A percentile compares a stretch with the other conserved stretches of the same genome.
These are phyloP conservation scores for Chlorella sp. DNA, from an alignment of 139 green algal genomes.

Conservation along the genomic window DNA sequence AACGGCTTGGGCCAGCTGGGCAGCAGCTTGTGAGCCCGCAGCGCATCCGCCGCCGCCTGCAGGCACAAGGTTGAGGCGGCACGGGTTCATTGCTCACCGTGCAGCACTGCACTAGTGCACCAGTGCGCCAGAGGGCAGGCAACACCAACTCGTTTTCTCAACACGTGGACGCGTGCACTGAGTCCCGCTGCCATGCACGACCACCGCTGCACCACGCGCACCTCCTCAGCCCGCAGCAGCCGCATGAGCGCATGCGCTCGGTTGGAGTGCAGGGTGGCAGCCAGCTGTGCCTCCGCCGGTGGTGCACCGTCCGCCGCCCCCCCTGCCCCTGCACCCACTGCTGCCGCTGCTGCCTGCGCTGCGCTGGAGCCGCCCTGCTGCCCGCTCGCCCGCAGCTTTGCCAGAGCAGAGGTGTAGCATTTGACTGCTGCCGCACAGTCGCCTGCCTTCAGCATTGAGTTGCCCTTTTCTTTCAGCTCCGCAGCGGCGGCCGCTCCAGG, in stretches of 20 bases:
- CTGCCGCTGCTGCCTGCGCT: neutral
- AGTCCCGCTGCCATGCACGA: neutral
- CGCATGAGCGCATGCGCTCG: constrained; percentile 23
- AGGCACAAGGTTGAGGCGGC: too few species aligned
- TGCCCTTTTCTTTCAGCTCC: constrained; percentile 38
- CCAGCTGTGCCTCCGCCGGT: neutral
- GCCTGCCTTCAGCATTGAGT: neutral
- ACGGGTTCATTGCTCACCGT: too few species aligned
- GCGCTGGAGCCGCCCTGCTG: too few species aligned
- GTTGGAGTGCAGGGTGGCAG: constrained; percentile 54
- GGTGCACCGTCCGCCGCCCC: neutral
- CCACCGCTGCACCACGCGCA: neutral
- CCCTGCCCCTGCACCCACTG: neutral
- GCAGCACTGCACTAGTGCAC: too few species aligned
- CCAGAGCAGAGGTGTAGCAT: constrained; percentile 23
- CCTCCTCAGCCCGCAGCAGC: constrained; percentile 22
- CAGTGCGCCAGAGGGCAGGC: too few species aligned
- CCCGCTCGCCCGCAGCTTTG: neutral
- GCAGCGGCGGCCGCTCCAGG: neutral
- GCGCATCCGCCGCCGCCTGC: constrained; percentile 53
- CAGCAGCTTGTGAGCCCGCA: constrained; percentile 37
- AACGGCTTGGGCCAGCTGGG: constrained; percentile 65
- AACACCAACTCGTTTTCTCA: too few species aligned
- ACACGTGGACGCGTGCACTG: neutral
- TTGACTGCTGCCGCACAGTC: neutral